Conservation (phyloP, 768 basidiomycete genomes). For the Suillus variegatus region DNA sequence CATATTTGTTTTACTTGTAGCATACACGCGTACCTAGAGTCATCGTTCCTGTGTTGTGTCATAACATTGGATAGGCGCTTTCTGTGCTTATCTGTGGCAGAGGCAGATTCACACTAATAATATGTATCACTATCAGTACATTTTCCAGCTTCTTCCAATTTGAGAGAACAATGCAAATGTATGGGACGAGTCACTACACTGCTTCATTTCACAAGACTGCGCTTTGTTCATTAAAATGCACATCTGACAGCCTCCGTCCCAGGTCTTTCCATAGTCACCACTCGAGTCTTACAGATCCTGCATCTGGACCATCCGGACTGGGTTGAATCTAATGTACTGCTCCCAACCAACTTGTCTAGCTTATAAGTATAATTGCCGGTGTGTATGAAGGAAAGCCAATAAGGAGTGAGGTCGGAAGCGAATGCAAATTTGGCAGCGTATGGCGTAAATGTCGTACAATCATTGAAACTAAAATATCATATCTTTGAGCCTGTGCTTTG, state of each 20-base stretch:
- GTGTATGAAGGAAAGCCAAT: constrained; percentile 69
- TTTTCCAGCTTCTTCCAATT: not conserved
- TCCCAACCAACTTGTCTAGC: constrained; percentile 48
- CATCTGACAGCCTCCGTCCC: not conserved
- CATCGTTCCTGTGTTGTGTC: constrained; percentile 2
- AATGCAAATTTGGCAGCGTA: constrained; percentile 50
- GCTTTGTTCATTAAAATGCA: not conserved
- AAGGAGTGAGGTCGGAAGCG: constrained; percentile 58
- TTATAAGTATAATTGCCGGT: constrained; percentile 54
- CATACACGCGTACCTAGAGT: not conserved
- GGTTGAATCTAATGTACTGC: constrained; percentile 32
- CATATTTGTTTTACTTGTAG: not conserved
- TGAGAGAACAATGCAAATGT: not conserved
- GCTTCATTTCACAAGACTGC: not conserved
- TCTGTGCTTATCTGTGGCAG: not conserved
- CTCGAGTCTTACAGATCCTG: constrained; percentile 34
- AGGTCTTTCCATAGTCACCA: constrained; percentile 43
- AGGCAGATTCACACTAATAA: not conserved
- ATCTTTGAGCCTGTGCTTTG: not conserved
- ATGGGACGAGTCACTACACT: not conserved
- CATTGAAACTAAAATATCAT: constrained; percentile 42
- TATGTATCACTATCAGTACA: not conserved
- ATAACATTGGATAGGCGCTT: not conserved
- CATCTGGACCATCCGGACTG: constrained; percentile 45
- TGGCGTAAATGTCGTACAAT: constrained; percentile 51